Evolutionary conservation across 106 monocot genomes (phyloP).

Genomic region (Acorus gramineus): DNA sequence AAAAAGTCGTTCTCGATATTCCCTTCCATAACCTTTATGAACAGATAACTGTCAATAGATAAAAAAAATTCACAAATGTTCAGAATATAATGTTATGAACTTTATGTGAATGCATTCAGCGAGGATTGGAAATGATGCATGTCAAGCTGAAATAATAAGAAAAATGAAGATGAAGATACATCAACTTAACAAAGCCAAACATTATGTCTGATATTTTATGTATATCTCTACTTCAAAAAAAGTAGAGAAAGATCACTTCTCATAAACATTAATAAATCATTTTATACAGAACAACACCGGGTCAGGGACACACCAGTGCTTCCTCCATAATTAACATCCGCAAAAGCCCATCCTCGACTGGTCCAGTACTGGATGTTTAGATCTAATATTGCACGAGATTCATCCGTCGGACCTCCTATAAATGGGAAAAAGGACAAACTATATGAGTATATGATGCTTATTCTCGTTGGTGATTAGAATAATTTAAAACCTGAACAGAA

Average conservation of each 20-base stretch:
- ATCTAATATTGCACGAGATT: constrained; percentile 59
- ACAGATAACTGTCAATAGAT: neutral
- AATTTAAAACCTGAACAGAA: no score
- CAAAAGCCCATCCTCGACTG: constrained; percentile 92
- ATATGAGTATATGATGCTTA: neutral
- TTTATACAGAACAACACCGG: no score
- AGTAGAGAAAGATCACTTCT: no score
- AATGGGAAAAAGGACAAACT: neutral
- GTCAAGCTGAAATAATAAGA: neutral
- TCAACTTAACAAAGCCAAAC: no score
- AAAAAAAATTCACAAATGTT: neutral
- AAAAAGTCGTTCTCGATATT: constrained; percentile 69
- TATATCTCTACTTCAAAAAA: no score
- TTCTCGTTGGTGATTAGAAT: no score
- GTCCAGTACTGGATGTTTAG: constrained; percentile 90
- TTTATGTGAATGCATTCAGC: neutral
- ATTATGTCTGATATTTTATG: no score
- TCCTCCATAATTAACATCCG: constrained; percentile 98
- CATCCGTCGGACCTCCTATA: constrained; percentile 83
- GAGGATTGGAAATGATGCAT: neutral
- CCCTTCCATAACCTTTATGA: constrained; percentile 80
- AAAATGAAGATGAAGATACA: neutral
- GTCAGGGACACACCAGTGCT: constrained; percentile 57
- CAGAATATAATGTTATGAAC: neutral
- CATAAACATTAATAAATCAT: no score